Conservation (phyloP, 2,329 filamentous ascomycete genomes). For the Gnomoniopsis smithogilvyi region DNA sequence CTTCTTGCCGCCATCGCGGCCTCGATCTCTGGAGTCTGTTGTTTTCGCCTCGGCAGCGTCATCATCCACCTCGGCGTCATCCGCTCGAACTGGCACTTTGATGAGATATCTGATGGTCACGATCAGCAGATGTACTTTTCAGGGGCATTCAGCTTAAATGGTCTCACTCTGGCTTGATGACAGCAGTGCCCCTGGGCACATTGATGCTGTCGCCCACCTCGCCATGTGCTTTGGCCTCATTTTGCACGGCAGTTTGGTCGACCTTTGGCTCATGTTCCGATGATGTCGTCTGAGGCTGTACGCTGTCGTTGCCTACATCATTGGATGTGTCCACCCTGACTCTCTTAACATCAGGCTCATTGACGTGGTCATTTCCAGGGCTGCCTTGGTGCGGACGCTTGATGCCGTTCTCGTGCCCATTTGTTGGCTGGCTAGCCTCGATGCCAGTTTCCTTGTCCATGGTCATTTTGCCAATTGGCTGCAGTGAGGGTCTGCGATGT, state of each 20-base stretch:
- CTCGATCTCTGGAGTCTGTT: slow-evolving; percentile 22
- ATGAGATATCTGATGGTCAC: slow-evolving; percentile 39
- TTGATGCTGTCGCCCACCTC: slow-evolving; percentile 27
- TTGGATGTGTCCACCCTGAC: slow-evolving; percentile 44
- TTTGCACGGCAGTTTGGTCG: no score
- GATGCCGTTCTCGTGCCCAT: slow-evolving; percentile 19
- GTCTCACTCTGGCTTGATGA: slow-evolving; percentile 69
- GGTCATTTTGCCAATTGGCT: slow-evolving; percentile 6
- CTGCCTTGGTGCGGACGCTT: slow-evolving; percentile 15
- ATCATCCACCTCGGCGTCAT: slow-evolving; percentile 36
- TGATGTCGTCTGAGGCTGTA: slow-evolving; percentile 13
- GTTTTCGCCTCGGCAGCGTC: slow-evolving; percentile 46
- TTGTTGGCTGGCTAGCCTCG: slow-evolving; percentile 12
- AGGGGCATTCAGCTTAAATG: slow-evolving; percentile 14
- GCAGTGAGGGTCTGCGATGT: no score
- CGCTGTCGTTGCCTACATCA: slow-evolving; percentile 16
- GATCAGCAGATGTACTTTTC: slow-evolving; percentile 14
- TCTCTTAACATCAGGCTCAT: slow-evolving; percentile 48
- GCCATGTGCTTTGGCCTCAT: slow-evolving; percentile 40
- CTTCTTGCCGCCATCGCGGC: slow-evolving; percentile 27
- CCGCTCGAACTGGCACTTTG: slow-evolving; percentile 28
- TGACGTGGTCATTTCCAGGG: slow-evolving; percentile 23
- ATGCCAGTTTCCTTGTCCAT: background rate
- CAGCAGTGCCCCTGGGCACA: slow-evolving; percentile 38
- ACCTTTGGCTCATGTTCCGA: background rate